phyloP scores from a whole-genome alignment of 2,329 filamentous ascomycete genomes.

The Arthrinium puccinioides region DNA sequence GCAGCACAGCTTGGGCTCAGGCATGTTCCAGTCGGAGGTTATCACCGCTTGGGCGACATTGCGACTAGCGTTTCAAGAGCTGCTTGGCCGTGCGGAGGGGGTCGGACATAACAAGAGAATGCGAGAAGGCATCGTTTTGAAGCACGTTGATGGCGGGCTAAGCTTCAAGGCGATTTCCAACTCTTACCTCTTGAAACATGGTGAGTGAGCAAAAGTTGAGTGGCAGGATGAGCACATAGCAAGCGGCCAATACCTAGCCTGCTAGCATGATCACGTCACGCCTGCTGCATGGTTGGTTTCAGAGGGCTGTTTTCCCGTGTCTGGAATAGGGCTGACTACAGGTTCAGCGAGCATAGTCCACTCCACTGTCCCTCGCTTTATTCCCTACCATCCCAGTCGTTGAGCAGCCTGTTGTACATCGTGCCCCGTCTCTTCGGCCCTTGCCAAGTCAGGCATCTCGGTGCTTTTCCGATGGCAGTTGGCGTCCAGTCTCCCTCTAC shows the following conservation, averaged over 20 bases:
- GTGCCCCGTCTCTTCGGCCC: background rate
- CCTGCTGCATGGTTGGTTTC: too few species aligned
- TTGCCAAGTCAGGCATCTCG: slow-evolving; percentile 1
- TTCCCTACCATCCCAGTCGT: background rate
- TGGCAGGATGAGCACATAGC: background rate
- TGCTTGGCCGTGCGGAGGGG: slow-evolving; percentile 5
- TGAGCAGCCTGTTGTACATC: too few species aligned
- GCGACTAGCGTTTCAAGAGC: background rate
- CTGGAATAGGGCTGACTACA: too few species aligned
- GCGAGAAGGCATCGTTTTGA: slow-evolving; percentile 7
- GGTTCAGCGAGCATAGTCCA: too few species aligned
- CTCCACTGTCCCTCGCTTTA: background rate
- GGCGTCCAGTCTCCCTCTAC: background rate
- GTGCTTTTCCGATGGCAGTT: background rate
- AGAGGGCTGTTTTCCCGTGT: too few species aligned
- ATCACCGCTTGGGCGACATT: slow-evolving; percentile 3
- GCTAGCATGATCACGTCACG: too few species aligned
- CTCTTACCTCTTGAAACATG: slow-evolving; percentile 7
- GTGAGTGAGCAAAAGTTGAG: background rate
- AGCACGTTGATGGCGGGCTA: slow-evolving; percentile 4
- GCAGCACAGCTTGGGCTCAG: slow-evolving; percentile 17
- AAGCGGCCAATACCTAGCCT: background rate
- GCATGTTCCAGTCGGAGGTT: slow-evolving; percentile 20
- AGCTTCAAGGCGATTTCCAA: slow-evolving; percentile 9
- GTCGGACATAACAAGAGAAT: slow-evolving; percentile 3